Percentiles rank a stretch among this genome's conserved stretches.
Conservation (phyloP, 2,329 filamentous ascomycete genomes). For the Exophiala aquamarina region DNA sequence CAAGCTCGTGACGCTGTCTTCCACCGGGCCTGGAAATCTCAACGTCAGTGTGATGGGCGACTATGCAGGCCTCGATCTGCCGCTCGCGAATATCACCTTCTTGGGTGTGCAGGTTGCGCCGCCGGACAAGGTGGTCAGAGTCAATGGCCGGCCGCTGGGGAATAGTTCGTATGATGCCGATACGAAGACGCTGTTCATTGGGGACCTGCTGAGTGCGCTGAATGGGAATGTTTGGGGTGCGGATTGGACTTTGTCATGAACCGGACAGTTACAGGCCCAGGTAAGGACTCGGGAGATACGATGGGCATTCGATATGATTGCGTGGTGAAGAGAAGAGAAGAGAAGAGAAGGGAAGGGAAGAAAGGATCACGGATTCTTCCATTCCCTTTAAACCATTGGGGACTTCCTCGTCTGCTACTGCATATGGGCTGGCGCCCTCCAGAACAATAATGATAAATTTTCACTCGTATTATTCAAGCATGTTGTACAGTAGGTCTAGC, state of each 20-base stretch:
- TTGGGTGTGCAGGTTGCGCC: conserved; percentile 53
- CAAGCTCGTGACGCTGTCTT: conserved; percentile 49
- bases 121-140: conserved; percentile 43
- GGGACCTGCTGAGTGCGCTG: conserved; percentile 51
- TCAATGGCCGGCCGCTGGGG: conserved; percentile 52
- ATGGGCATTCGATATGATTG: no score
- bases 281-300: no score
- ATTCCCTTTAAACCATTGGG: no score
- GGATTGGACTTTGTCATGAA: conserved; percentile 58
- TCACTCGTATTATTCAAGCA: no score
- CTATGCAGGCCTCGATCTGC: conserved; percentile 55
- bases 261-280: no score
- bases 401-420: no score
- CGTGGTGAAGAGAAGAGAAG: no score
- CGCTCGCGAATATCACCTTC: conserved; percentile 63
- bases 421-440: no score
- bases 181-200: conserved; percentile 51
- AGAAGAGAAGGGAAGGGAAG: no score
- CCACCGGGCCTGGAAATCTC: conserved; percentile 42
- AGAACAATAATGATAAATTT: no score
- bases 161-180: conserved; percentile 47
- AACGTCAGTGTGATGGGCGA: conserved; percentile 50
- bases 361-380: no score
- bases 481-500: no score
- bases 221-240: conserved; percentile 56